Base-by-base conservation (phyloP, 2,329 filamentous ascomycete species). In the Grosmannia clavigera region DNA sequence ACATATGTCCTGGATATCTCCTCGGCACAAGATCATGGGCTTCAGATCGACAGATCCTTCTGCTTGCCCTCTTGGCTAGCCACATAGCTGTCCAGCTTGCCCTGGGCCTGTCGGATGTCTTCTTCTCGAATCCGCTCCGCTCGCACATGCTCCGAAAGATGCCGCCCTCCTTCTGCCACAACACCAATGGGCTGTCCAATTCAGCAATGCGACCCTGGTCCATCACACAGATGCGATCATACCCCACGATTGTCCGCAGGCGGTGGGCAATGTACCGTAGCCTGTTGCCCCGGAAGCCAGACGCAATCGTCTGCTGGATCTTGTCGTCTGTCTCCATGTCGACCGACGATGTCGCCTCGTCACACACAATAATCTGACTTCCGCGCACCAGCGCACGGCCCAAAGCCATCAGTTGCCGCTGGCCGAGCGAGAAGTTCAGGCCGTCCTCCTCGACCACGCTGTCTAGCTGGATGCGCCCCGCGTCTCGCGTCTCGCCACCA, bases 191-290 rank as follows among this genome's bases (percentile, higher is more conserved):
- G 16, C 81, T 80, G 68, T 88, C 94, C 64, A 97, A 77, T 79
- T 97, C 92, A 0, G 88, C 90, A 68, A 99, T 96, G 19, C 75
- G 74, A 0, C 94, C 94, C 53, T 85, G 80, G 67, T 97, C 92
- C 92, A 99, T 95, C 66, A 99, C 94, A 68, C 91, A 92, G 70
- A 99, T 96, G 55, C 92, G 84, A 72, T 99, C 92, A 72, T 97
- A 97, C 33, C 86, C 85, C 63, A 97, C 87, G 64, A 99, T 96
- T 1, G 94, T 97, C 68, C 90, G 87, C 67, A 97, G 77, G 5
- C 92, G 81, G 73, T 97, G 92, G 6, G 92, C 92, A 70, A 97
- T n/a, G n/a, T n/a, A n/a, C n/a, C n/a, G n/a, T n/a, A n/a, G n/a
- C n/a, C n/a, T n/a, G n/a, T n/a, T 90, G 61, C 91, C 92, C 59